These are phyloP conservation scores for Yarrowia keelungensis DNA, from an alignment of 805 yeast species.

Conservation along the genomic window DNA sequence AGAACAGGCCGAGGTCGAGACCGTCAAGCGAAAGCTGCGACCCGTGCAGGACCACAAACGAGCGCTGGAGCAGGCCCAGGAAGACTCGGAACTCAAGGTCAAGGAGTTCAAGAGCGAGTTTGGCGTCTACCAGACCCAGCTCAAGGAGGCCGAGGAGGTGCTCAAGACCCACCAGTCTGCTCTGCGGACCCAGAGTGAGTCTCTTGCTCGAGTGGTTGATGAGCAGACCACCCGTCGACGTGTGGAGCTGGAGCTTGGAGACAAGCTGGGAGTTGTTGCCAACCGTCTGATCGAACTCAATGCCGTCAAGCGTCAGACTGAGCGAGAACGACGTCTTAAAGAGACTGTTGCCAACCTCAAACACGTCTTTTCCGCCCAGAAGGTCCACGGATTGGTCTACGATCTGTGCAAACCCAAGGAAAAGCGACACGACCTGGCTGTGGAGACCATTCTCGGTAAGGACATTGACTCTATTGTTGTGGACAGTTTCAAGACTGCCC, in stretches of 20 bases:
- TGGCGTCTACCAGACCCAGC: slow-evolving; percentile 40
- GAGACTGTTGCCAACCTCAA: slow-evolving; percentile 75
- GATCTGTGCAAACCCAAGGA: slow-evolving; percentile 82
- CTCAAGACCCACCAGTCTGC: slow-evolving; percentile 40
- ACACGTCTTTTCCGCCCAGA: slow-evolving; percentile 72
- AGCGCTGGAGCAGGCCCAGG: slow-evolving; percentile 30
- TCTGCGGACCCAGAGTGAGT: slow-evolving; percentile 44
- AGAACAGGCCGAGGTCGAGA: slow-evolving; percentile 42
- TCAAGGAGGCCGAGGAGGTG: slow-evolving; percentile 40
- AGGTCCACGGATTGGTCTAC: slow-evolving; percentile 75
- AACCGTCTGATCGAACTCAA: slow-evolving; percentile 71
- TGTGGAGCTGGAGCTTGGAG: slow-evolving; percentile 67
- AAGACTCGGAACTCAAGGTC: slow-evolving; percentile 14
- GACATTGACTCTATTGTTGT: slow-evolving; percentile 85
- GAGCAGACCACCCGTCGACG: slow-evolving; percentile 43
- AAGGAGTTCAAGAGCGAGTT: slow-evolving; percentile 40
- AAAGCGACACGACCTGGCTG: slow-evolving; percentile 73
- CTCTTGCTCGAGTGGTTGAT: slow-evolving; percentile 43
- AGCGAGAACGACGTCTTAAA: slow-evolving; percentile 69
- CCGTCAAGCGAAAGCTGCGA: slow-evolving; percentile 37
- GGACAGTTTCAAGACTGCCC: slow-evolving; percentile 70
- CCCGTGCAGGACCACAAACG: slow-evolving; percentile 38
- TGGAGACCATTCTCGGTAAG: slow-evolving; percentile 78
- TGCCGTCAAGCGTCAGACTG: slow-evolving; percentile 78
- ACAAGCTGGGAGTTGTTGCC: slow-evolving; percentile 66